These are phyloP conservation scores for Aspergillus costaricaensis DNA, from an alignment of 2,329 filamentous ascomycete species.

Conservation along the genomic window DNA sequence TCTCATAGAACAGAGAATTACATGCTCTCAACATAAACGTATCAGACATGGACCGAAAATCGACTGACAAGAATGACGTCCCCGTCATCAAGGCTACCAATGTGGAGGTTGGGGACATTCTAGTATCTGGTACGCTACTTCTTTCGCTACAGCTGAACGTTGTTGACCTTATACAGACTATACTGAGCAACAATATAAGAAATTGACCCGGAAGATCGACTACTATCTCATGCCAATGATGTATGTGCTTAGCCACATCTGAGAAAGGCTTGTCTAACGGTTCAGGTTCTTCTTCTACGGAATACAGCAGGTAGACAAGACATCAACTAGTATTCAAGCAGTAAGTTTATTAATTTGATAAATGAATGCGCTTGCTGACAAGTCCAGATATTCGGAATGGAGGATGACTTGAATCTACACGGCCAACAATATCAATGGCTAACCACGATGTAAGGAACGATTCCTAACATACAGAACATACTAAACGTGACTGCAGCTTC, in stretches of 20 bases:
- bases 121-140: too few relatives aligned
- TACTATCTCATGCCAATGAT: neutral
- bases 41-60: neutral
- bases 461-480: too few relatives aligned
- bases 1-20: too few relatives aligned
- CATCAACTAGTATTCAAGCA: neutral
- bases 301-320: slow-evolving; percentile 5
- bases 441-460: neutral
- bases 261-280: neutral
- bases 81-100: too few relatives aligned
- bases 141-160: too few relatives aligned
- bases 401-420: neutral
- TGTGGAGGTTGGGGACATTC: too few relatives aligned
- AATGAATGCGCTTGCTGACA: neutral
- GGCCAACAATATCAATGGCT: neutral
- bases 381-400: neutral
- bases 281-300: neutral
- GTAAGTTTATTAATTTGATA: neutral
- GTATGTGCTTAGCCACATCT: neutral
- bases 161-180: neutral
- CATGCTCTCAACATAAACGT: too few relatives aligned
- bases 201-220: neutral
- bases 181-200: neutral
- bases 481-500: neutral
- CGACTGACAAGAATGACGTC: neutral